phyloP scores from a whole-genome alignment of 129 eudicot species.

The Mikania micrantha region DNA sequence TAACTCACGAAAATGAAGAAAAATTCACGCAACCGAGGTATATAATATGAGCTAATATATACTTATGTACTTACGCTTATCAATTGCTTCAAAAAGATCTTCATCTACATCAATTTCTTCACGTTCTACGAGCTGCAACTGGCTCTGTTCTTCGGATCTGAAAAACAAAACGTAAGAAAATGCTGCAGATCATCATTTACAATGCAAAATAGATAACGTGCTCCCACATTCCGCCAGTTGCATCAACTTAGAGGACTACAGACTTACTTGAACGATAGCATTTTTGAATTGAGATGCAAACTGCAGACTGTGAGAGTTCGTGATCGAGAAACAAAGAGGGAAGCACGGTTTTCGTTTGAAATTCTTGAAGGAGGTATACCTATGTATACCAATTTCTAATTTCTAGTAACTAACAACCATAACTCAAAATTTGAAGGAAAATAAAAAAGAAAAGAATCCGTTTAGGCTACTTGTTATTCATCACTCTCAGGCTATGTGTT shows the following conservation, averaged over 20 bases:
- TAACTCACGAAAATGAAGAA: background rate
- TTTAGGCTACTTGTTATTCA: no score
- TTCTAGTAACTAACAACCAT: no score
- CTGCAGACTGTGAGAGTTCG: slow-evolving; percentile 14
- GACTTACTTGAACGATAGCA: slow-evolving; percentile 57
- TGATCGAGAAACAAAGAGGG: slow-evolving; percentile 20
- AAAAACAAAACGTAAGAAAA: slow-evolving; percentile 4
- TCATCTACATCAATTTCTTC: slow-evolving; percentile 92
- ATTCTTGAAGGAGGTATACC: background rate
- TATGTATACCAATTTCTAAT: no score
- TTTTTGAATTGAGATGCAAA: slow-evolving; percentile 22
- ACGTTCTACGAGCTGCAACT: slow-evolving; percentile 78
- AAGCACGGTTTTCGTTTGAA: slow-evolving; percentile 4
- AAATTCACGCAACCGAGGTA: background rate
- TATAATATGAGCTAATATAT: background rate
- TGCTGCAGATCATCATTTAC: slow-evolving; percentile 2
- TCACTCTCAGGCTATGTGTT: no score
- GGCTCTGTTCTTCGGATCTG: slow-evolving; percentile 82
- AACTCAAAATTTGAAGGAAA: no score
- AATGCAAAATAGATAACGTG: background rate
- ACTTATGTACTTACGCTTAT: slow-evolving; percentile 41
- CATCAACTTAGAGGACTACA: background rate
- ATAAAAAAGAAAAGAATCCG: no score
- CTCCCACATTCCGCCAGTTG: background rate
- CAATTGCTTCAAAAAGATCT: slow-evolving; percentile 82